These are phyloP conservation scores for Acanthamoeba divionensis DNA, from an alignment of 208 protist genomes.

Conservation along the genomic window DNA sequence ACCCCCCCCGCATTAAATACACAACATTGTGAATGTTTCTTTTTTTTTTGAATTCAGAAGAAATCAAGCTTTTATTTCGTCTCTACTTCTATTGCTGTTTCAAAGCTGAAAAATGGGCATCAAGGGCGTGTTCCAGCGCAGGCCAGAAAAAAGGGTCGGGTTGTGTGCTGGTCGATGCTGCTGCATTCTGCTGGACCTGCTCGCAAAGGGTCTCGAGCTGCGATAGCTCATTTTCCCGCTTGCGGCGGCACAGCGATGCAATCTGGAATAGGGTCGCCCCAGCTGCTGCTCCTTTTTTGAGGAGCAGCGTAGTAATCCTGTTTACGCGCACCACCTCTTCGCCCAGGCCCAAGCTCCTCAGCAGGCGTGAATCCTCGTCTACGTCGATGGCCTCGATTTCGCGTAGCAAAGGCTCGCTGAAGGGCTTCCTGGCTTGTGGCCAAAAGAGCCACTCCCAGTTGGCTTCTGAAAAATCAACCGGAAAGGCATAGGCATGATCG, in stretches of 20 bases:
- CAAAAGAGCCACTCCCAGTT: slow-evolving; percentile 86
- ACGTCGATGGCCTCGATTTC: slow-evolving; percentile 84
- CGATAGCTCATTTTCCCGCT: background rate
- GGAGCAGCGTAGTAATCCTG: background rate
- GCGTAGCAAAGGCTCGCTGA: slow-evolving; percentile 66
- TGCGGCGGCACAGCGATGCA: slow-evolving; percentile 38
- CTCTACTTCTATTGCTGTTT: background rate
- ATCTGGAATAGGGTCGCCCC: slow-evolving; percentile 56
- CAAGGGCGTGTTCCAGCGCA: background rate
- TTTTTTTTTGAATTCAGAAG: background rate
- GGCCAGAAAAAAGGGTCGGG: background rate
- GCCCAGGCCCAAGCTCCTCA: slow-evolving; percentile 52
- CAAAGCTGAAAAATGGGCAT: background rate
- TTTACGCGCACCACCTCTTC: slow-evolving; percentile 50
- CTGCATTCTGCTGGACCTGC: background rate
- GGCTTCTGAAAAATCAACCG: slow-evolving; percentile 79
- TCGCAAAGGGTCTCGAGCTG: background rate
- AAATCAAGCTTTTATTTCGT: background rate
- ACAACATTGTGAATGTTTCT: background rate
- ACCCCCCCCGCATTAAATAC: no score
- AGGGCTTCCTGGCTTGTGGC: slow-evolving; percentile 80
- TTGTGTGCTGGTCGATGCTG: background rate
- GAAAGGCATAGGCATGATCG: slow-evolving; percentile 86
- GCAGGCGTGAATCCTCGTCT: slow-evolving; percentile 75
- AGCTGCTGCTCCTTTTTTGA: slow-evolving; percentile 46